Conservation (phyloP, 768 basidiomycete genomes). For the Mycena latifolia region DNA sequence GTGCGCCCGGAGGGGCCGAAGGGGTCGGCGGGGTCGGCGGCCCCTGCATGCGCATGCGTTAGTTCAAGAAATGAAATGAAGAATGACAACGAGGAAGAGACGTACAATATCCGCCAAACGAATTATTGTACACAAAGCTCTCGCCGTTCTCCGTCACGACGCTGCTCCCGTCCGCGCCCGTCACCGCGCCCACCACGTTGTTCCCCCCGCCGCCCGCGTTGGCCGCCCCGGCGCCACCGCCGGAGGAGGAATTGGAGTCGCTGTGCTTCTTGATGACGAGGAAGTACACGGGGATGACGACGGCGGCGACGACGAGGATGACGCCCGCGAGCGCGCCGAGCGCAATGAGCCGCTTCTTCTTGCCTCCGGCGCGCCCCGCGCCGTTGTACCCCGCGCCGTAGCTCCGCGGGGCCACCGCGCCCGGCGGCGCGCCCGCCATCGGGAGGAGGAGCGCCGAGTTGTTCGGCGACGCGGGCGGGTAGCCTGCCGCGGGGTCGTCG, state of each 20-base stretch:
- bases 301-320: background rate
- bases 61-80: too few species aligned
- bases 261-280: slow-evolving; percentile 10
- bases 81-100: background rate
- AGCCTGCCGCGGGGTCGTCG: too few species aligned
- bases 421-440: background rate
- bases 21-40: slow-evolving; percentile 62
- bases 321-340: background rate
- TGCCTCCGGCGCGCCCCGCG: background rate
- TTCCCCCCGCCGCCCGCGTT: background rate
- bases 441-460: background rate
- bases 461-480: background rate
- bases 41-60: slow-evolving; percentile 38
- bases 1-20: slow-evolving; percentile 62
- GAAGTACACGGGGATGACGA: slow-evolving; percentile 10
- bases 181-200: background rate
- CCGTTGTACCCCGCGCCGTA: too few species aligned
- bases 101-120: slow-evolving; percentile 27
- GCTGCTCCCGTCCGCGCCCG: slow-evolving; percentile 20
- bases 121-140: slow-evolving; percentile 10
- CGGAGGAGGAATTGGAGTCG: background rate
- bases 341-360: background rate
- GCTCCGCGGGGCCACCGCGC: background rate
- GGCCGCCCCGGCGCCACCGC: background rate
- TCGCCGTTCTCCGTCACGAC: slow-evolving; percentile 10